These are phyloP conservation scores for Agroathelia rolfsii DNA, from an alignment of 1,284 basidiomycete genomes.

Conservation along the genomic window DNA sequence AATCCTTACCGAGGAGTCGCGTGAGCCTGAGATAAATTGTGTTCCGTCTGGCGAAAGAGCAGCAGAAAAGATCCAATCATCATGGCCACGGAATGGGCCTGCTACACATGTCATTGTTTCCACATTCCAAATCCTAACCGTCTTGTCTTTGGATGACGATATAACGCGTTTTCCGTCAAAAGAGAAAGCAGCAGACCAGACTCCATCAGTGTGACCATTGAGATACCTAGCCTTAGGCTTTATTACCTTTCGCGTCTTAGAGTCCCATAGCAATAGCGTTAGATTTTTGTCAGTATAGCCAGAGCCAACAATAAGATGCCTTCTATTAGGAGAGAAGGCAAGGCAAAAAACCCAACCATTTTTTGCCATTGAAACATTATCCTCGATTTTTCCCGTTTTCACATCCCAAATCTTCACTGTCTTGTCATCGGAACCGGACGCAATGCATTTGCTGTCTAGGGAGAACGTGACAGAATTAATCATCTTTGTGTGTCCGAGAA, in stretches of 20 bases:
- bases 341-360: constrained; percentile 37
- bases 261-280: constrained; percentile 67
- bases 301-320: constrained; percentile 66
- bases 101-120: not conserved
- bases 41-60: constrained; percentile 54
- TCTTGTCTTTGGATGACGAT: constrained; percentile 63
- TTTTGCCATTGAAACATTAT: constrained; percentile 63
- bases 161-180: constrained; percentile 62
- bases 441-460: constrained; percentile 15
- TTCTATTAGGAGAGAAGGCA: constrained; percentile 36
- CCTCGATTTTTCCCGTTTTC: constrained; percentile 61
- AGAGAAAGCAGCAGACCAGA: constrained; percentile 48
- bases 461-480: constrained; percentile 15
- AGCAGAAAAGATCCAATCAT: constrained; percentile 64
- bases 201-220: constrained; percentile 1
- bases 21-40: constrained; percentile 50
- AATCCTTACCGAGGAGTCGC: too few species aligned
- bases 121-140: constrained; percentile 61
- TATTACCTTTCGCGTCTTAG: constrained; percentile 72
- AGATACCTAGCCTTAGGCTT: too few species aligned
- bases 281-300: constrained; percentile 70
- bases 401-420: constrained; percentile 16
- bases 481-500: constrained; percentile 1
- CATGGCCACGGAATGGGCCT: constrained; percentile 26
- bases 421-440: constrained; percentile 16